Evolutionary conservation across 345 rosid species (phyloP), one percentile per base, ranked within the genome.

Genomic region (Noccaea bulbosa): DNA sequence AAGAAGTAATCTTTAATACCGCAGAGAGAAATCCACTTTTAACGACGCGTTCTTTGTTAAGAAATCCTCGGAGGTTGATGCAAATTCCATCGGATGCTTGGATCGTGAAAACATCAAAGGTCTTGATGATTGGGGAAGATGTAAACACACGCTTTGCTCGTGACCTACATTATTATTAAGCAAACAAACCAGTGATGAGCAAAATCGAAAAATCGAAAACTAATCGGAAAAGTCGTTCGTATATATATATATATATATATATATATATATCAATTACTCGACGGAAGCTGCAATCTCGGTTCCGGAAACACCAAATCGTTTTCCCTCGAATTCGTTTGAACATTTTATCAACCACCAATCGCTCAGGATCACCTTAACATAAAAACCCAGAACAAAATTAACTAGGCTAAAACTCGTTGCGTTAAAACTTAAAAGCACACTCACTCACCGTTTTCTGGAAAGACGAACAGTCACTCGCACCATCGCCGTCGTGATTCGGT

Each of bases 331-430:
- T 5, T 80, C 87, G 2, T 78, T 49, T 5, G 82, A 69, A 14
- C 89, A 72, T 79, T 77, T 80, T 11, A 81, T 63, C 70, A 92
- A 46, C 98, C 98, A 92, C 98, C 98, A 92, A 59, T 86, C 85
- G 22, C 65, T 73, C 70, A 92, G 66, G 8, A 80, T 34, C 32
- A 89, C 94, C 98, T 91, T 52, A 14, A 16, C 11, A 11, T 5
- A 32, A 24, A 65, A 32, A 65, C 48, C 41, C 53, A 56, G 53
- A 37, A 39, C 15, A 11, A 52, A 40, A 27, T 27, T 27, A 33
- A 54, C 32, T 2, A 50, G 2, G 27, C 20, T 46, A 11, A 49
- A 20, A 35, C 17, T n/a, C 4, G 54, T 2, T 12, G 8, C 1
- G 17, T 5, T 40, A 27, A 6, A 5, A 48, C n/a, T 5, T 40